phyloP scores from a whole-genome alignment of 441 rosid species.

The Euphorbia celastroides region DNA sequence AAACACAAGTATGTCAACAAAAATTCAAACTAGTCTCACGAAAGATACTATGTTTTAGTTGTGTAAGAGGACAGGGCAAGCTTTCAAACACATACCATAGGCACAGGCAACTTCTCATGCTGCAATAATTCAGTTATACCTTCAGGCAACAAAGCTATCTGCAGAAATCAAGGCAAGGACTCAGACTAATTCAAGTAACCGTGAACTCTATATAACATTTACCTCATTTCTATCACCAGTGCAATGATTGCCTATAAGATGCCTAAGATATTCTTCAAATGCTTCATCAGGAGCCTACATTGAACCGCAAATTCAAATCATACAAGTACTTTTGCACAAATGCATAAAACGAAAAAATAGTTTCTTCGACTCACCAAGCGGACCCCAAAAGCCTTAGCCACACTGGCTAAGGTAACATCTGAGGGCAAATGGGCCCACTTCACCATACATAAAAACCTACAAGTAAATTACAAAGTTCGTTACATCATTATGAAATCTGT shows the following conservation, averaged over 20 bases:
- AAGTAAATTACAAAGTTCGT: slow-evolving; percentile 2
- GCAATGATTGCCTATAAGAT: slow-evolving; percentile 68
- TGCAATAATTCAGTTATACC: slow-evolving; percentile 87
- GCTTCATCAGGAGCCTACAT: slow-evolving; percentile 98
- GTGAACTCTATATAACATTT: slow-evolving; percentile 14
- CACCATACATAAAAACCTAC: slow-evolving; percentile 87
- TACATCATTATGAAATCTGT: slow-evolving; percentile 12
- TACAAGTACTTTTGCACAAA: slow-evolving; percentile 5
- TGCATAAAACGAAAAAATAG: not conserved
- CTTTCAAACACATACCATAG: slow-evolving; percentile 54
- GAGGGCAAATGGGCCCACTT: slow-evolving; percentile 94
- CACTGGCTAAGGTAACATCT: slow-evolving; percentile 87
- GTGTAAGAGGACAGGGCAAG: slow-evolving; percentile 6
- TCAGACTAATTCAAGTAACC: slow-evolving; percentile 24
- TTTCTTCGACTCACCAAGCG: slow-evolving; percentile 80
- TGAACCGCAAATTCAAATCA: slow-evolving; percentile 13
- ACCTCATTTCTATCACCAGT: slow-evolving; percentile 92
- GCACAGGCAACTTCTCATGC: slow-evolving; percentile 75
- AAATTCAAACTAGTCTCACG: not conserved
- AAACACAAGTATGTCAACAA: slow-evolving; percentile 11
- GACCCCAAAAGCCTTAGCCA: slow-evolving; percentile 97
- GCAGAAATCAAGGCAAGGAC: slow-evolving; percentile 26
- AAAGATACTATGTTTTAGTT: not conserved
- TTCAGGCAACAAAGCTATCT: slow-evolving; percentile 98
- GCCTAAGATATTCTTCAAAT: slow-evolving; percentile 90